These are phyloP conservation scores for Phytomonas sp. DNA, from an alignment of 208 protist genomes.

Conservation along the genomic window DNA sequence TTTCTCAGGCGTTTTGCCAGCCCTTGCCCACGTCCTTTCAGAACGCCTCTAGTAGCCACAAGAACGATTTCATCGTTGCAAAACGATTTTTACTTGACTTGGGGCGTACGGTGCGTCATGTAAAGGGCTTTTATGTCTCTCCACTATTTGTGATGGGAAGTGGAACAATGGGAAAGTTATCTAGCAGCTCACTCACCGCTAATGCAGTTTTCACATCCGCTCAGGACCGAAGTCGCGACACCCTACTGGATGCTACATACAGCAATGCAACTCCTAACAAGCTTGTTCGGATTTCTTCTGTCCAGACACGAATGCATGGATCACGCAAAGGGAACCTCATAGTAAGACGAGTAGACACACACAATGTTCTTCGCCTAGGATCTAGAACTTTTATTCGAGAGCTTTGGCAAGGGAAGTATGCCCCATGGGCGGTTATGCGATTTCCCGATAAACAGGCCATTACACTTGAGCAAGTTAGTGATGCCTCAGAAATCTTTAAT, in stretches of 20 bases:
- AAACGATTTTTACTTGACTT: constrained; percentile 64
- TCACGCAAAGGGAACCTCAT: constrained; percentile 17
- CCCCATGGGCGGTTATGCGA: constrained; percentile 84
- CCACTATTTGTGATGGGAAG: constrained; percentile 62
- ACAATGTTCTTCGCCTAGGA: constrained; percentile 65
- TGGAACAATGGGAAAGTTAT: constrained; percentile 71
- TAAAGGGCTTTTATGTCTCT: constrained; percentile 79
- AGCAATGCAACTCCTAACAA: constrained; percentile 82
- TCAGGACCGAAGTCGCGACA: constrained; percentile 64
- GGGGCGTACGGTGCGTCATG: constrained; percentile 69
- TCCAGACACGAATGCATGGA: constrained; percentile 34
- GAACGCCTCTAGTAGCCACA: constrained; percentile 7
- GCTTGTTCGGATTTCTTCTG: constrained; percentile 68
- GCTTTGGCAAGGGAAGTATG: constrained; percentile 59
- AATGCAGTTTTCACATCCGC: constrained; percentile 68
- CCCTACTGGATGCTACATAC: constrained; percentile 69
- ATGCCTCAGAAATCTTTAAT: constrained; percentile 51
- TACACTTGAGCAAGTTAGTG: constrained; percentile 40
- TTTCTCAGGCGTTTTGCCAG: constrained; percentile 77
- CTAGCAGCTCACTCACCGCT: constrained; percentile 66
- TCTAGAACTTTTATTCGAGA: constrained; percentile 78
- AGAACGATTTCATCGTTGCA: constrained; percentile 32
- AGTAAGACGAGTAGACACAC: constrained; percentile 41
- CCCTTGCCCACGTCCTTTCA: constrained; percentile 14
- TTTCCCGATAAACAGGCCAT: constrained; percentile 30